Evolutionary conservation across 257 asterid species (phyloP).

Genomic region (Leptodermis oblonga): DNA sequence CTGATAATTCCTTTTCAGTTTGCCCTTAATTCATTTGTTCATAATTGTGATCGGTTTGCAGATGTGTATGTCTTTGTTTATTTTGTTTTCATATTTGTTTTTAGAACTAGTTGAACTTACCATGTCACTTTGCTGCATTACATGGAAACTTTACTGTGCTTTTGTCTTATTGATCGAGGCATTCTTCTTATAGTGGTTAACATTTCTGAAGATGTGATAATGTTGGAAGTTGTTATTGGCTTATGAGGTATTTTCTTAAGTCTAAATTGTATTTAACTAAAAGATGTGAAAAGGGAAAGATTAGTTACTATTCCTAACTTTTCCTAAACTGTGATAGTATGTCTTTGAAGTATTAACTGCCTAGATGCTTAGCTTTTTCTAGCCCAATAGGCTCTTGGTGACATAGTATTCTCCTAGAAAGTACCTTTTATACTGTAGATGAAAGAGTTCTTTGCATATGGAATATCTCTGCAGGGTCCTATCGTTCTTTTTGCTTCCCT

Average conservation of each 20-base stretch:
- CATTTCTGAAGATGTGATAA: background rate
- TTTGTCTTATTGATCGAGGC: background rate
- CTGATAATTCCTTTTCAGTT: background rate
- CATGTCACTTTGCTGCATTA: background rate
- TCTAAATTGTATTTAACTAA: background rate
- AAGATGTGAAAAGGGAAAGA: background rate
- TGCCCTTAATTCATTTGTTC: background rate
- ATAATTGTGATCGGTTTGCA: background rate
- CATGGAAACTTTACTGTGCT: background rate
- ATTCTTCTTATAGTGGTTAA: background rate
- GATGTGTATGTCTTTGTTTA: background rate
- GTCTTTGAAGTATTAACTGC: background rate
- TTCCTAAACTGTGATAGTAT: background rate
- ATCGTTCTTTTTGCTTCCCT: background rate
- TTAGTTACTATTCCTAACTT: background rate
- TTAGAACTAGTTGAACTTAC: background rate
- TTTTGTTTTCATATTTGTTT: background rate
- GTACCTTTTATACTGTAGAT: background rate
- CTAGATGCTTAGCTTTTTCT: background rate
- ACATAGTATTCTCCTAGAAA: background rate
- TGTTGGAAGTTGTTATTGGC: slow-evolving; percentile 3
- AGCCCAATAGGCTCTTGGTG: background rate
- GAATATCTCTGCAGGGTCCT: slow-evolving; percentile 25
- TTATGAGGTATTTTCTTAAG: background rate
- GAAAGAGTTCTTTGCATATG: background rate